These are phyloP conservation scores for Delonix regia DNA, from an alignment of 306 rosid genomes.

Conservation along the genomic window DNA sequence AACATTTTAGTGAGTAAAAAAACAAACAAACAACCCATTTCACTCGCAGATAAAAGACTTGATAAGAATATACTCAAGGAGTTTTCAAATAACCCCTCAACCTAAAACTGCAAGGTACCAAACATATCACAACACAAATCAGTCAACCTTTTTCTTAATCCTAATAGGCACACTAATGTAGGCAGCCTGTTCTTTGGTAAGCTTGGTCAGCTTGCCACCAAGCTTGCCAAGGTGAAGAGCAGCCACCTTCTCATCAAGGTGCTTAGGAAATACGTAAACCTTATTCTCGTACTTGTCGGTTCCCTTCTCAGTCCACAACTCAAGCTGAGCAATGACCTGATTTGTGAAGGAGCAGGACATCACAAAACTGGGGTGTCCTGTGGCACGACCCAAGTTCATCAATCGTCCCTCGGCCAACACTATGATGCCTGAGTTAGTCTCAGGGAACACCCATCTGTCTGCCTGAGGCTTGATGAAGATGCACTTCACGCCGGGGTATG, in stretches of 20 bases:
- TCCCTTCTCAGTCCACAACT: slow-evolving; percentile 81
- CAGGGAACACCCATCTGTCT: slow-evolving; percentile 95
- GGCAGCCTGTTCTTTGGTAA: slow-evolving; percentile 80
- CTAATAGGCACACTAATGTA: slow-evolving; percentile 80
- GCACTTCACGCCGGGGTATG: slow-evolving; percentile 78
- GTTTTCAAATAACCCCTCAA: no score
- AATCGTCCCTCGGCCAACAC: slow-evolving; percentile 92
- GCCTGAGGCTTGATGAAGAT: slow-evolving; percentile 93
- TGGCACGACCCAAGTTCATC: slow-evolving; percentile 99
- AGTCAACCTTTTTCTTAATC: no score
- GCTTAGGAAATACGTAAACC: slow-evolving; percentile 93
- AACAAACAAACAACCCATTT: no score
- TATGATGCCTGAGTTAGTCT: slow-evolving; percentile 70
- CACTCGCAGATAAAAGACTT: no score
- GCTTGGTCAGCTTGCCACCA: slow-evolving; percentile 89
- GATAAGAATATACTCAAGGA: no score
- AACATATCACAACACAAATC: no score
- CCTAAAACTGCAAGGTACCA: no score
- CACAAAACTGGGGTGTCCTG: slow-evolving; percentile 98
- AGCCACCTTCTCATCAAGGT: slow-evolving; percentile 98
- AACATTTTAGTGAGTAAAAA: no score
- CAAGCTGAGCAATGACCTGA: slow-evolving; percentile 97
- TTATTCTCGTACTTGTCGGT: slow-evolving; percentile 84
- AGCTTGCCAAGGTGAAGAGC: slow-evolving; percentile 94
- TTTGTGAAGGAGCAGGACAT: slow-evolving; percentile 99